Conservation (phyloP, 768 basidiomycete genomes). For the Termitomyces sp. region DNA sequence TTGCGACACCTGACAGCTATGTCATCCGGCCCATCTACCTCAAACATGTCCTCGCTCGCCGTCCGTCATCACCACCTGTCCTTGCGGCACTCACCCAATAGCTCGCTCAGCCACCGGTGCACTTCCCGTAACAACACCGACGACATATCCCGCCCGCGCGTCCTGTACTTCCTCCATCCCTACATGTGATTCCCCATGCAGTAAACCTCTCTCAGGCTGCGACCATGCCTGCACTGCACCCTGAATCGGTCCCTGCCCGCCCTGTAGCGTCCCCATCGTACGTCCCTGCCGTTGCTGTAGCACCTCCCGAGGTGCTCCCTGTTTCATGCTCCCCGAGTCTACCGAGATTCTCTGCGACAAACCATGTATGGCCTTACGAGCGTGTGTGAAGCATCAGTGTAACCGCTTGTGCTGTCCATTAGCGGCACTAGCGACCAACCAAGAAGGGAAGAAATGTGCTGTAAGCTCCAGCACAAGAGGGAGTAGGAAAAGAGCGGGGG, state of each 20-base stretch:
- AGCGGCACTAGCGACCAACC: conserved; percentile 47
- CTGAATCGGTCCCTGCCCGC: conserved; percentile 76
- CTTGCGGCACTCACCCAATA: conserved; percentile 70
- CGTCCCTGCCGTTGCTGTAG: conserved; percentile 86
- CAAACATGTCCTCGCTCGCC: conserved; percentile 75
- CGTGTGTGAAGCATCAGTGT: conserved; percentile 88
- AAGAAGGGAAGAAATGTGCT: conserved; percentile 62
- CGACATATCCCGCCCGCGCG: conserved; percentile 36
- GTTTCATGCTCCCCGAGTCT: conserved; percentile 39
- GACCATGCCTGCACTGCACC: conserved; percentile 62
- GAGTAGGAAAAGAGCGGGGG: conserved; percentile 54
- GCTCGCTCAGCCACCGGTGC: conserved; percentile 26
- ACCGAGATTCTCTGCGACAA: conserved; percentile 74
- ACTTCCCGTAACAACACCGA: conserved; percentile 22
- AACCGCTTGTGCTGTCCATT: conserved; percentile 85
- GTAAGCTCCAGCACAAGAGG: conserved; percentile 15
- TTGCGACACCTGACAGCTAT: conserved; percentile 34
- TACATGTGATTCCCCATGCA: conserved; percentile 68
- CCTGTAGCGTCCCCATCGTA: conserved; percentile 65
- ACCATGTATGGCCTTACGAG: conserved; percentile 70
- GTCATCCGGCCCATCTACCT: conserved; percentile 65
- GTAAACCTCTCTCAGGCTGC: conserved; percentile 59
- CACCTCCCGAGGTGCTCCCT: conserved; percentile 51
- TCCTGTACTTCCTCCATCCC: conserved; percentile 76
- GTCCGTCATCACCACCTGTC: conserved; percentile 61